Conservation (phyloP, 495 filamentous ascomycete species). For the Penicillium chermesinum region DNA sequence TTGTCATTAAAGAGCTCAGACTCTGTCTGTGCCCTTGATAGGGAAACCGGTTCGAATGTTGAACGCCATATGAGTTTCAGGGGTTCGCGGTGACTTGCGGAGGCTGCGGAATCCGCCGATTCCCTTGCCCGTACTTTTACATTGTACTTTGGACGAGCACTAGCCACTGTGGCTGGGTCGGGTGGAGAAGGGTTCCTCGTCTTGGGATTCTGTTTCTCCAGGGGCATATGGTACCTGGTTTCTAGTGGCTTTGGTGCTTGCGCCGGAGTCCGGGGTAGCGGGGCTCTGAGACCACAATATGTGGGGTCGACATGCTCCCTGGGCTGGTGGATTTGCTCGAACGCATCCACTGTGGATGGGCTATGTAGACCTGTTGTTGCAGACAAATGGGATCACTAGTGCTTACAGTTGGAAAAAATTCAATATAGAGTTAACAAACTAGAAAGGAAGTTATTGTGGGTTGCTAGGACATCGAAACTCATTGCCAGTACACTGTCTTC, state of each 20-base stretch:
- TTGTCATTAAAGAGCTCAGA: background rate
- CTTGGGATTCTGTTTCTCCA: background rate
- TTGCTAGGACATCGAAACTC: too few relatives aligned
- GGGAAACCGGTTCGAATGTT: constrained; percentile 12
- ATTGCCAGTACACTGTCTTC: too few relatives aligned
- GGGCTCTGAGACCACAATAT: background rate
- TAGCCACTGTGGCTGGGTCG: constrained; percentile 7
- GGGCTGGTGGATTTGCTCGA: background rate
- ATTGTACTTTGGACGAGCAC: background rate
- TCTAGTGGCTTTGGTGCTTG: background rate
- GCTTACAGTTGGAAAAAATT: too few relatives aligned
- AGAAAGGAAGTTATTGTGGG: too few relatives aligned
- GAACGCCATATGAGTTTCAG: constrained; percentile 7
- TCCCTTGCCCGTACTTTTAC: constrained; percentile 2
- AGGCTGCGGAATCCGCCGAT: constrained; percentile 22
- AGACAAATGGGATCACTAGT: too few relatives aligned
- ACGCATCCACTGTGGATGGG: background rate
- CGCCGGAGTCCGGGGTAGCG: constrained; percentile 1
- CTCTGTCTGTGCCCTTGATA: constrained; percentile 9
- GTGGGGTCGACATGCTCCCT: background rate
- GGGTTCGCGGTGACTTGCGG: constrained; percentile 1
- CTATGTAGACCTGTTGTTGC: too few relatives aligned
- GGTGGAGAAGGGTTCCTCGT: background rate
- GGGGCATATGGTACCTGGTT: background rate
- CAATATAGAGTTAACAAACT: too few relatives aligned